Base-by-base conservation (phyloP, 2,329 filamentous ascomycete genomes). In the Ilyonectria mors-panacis region DNA sequence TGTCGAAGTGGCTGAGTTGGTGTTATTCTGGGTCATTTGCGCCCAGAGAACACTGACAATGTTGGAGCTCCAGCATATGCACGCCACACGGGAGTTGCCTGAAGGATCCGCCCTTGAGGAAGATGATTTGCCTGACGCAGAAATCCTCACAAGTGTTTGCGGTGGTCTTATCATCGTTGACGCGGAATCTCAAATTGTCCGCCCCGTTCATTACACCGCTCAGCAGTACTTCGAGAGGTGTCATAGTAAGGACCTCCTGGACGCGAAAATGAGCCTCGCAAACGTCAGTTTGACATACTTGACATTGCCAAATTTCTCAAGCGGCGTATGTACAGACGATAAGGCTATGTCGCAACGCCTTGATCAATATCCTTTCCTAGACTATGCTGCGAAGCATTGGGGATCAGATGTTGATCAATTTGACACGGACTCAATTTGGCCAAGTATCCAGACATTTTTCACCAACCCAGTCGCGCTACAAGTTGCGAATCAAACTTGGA, bases 11-110 rank as follows among this genome's bases (percentile, higher is more conserved):
- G 63, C 63, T 1, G 63, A 66, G 21, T 13, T 21, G 35, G 51
- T 63, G 7, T 6, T 59, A 8, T 66, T 63, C 21, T 63, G 63
- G 47, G 39, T 68, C 15, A 6, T 63, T 8, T 44, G 17, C n/a
- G 53, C 39, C 39, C 39, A 42, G 5, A 8, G 33, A 6, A 42
- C 45, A 17, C 48, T 67, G 15, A 51, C 26, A 37, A 28, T 63
- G 19, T 26, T 48, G 15, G 53, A 68, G 23, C 10, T 59, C 13
- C 63, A 66, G 7, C 47, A 66, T 2, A 26, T 68, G 10, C 30
- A 63, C 21, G 54, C 63, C 12, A 39, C 21, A 0, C 39, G 44
- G 26, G 50, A 59, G 10, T 15, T 44, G 35, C 33, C 44, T 48
- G 53, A 64, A 23, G 35, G 26, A 15, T 4, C 56, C 6, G 8